Base-by-base conservation (phyloP, 2,329 filamentous ascomycete genomes). In the Mariannaea sp. region DNA sequence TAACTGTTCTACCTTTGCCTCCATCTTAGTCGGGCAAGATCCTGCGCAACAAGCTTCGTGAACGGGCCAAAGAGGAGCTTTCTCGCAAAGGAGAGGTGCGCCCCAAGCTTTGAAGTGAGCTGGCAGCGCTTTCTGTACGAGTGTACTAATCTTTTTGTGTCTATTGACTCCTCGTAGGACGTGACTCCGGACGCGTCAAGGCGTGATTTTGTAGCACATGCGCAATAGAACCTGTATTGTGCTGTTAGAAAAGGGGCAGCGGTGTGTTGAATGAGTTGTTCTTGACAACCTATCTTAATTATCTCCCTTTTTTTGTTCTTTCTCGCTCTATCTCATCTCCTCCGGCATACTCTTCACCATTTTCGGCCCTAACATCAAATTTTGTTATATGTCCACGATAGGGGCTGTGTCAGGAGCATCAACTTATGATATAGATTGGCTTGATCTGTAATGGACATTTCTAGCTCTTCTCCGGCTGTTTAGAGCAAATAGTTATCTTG, bases 21-120 rank as follows among this genome's bases (percentile, higher is more conserved):
- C n/a, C n/a, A n/a, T 32, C 29, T 32, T 45, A 82, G 80, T 87
- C 84, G 5, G 86, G 86, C 9, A 89, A 89, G 73, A 87, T 89
- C 49, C 65, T 88, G 52, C 75, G 86, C 41, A 86, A 82, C 62
- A 57, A 76, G 3, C 72, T 88, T 33, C 75, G 82, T 51, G 84
- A 87, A 2, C 73, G 76, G 59, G 85, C 84, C 14, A 74, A 76
- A 47, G 70, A 72, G 53, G 83, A 86, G 65, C 75, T 81, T 10
- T 74, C 72, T 47, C 71, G 77, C 55, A 63, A 66, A 39, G 70
- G 57, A 44, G 62, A 65, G 56, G 57, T 66, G 62, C 64, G 64
- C 56, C 64, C 65, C 56, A 67, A 67, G 61, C 62, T 67, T 43
- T 49, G 32, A 43, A 49, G 35, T 67, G 59, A 64, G 62, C 57